Conservation (phyloP, 1,139 yeast genomes). For the Nakaseomyces sp. region DNA sequence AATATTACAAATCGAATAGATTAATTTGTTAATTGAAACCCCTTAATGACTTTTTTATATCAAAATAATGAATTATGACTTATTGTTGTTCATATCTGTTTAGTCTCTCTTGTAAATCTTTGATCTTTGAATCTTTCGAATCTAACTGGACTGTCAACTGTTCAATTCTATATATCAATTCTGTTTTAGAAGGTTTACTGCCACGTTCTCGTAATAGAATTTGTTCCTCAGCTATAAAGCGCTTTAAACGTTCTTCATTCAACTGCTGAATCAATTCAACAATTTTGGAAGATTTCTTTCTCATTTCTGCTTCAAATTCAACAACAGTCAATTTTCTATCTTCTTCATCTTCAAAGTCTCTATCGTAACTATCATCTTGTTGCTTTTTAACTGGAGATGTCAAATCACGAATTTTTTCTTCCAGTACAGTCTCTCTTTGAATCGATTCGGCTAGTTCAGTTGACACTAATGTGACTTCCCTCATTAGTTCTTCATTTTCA, state of each 20-base stretch:
- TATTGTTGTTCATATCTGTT: not conserved
- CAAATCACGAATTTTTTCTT: constrained; percentile 35
- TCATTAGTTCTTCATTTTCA: constrained; percentile 48
- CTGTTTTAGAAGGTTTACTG: constrained; percentile 43
- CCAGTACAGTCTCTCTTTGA: constrained; percentile 53
- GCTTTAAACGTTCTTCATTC: constrained; percentile 53
- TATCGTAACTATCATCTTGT: constrained; percentile 8
- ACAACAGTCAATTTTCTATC: constrained; percentile 10
- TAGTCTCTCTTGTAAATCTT: constrained; percentile 5
- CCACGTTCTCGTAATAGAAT: constrained; percentile 50
- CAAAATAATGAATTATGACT: too few relatives aligned
- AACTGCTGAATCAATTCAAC: constrained; percentile 48
- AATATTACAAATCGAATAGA: too few relatives aligned
- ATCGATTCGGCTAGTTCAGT: constrained; percentile 65
- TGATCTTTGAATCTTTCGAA: constrained; percentile 39
- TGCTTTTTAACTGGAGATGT: constrained; percentile 8
- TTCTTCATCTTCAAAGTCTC: constrained; percentile 6
- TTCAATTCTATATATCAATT: constrained; percentile 49
- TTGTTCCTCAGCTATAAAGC: constrained; percentile 66
- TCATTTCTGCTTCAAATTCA: constrained; percentile 32
- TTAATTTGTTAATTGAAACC: too few relatives aligned
- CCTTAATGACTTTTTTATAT: too few relatives aligned
- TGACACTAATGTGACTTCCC: constrained; percentile 59
- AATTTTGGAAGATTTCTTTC: constrained; percentile 41
- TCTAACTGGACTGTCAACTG: constrained; percentile 41